Evolutionary conservation across 345 rosid genomes (phyloP), one percentile per base, ranked within the genome.

Genomic region (Chamaenerion angustifolium): DNA sequence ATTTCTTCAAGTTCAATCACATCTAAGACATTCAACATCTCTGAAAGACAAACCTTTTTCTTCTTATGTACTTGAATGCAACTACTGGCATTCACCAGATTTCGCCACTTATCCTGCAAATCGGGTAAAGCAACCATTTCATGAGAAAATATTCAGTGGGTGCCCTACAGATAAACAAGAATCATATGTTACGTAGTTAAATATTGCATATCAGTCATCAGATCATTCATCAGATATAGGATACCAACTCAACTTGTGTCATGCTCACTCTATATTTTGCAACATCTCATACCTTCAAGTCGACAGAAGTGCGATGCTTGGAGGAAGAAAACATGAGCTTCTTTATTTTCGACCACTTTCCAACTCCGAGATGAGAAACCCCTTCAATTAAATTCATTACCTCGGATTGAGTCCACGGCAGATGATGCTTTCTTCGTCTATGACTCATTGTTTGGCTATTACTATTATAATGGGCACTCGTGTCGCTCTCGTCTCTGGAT

Each of bases 101-200:
- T 65, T 56, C 71, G 53, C 71, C 71, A 70, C 56, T 70, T 70
- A 57, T 70, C 68, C 74, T 70, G 70, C 12, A 50, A 49, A 58
- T 6, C 49, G 55, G 47, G 7, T 31, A 31, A 31, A 7, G 1
- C 37, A 18, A 43, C 12, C 2, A 11, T 16, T 13, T 13, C 31
- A 11, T 31, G 13, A 48, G 44, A 48, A 7, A 4, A 10, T 40
- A 23, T 6, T n/a, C 41, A 16, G 25, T n/a, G n/a, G n/a, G n/a
- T n/a, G n/a, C n/a, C n/a, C n/a, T n/a, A n/a, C n/a, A n/a, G n/a
- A n/a, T n/a, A n/a, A n/a, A n/a, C n/a, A n/a, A n/a, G n/a, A n/a
- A n/a, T n/a, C n/a, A n/a, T n/a, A n/a, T n/a, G n/a, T n/a, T n/a
- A n/a, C n/a, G n/a, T n/a, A n/a, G n/a, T n/a, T n/a, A n/a, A n/a